Evolutionary conservation across 2,329 filamentous ascomycete genomes (phyloP).

Genomic region (Dothidotthia symphoricarpi): DNA sequence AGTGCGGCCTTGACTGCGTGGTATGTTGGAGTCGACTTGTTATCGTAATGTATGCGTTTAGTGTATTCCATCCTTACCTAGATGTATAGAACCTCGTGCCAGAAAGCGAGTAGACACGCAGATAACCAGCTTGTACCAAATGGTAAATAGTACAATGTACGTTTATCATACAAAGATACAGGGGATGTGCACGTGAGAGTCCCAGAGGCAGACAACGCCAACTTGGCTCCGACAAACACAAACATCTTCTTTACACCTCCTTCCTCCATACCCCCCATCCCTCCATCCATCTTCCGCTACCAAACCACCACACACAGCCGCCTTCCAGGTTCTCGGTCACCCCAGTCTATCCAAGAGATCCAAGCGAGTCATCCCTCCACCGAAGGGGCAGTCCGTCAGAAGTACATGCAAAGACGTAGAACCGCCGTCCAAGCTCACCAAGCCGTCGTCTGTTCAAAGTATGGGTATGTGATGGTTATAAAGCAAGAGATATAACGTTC

Average conservation of each 20-base stretch:
- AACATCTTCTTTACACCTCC: slow-evolving; percentile 11
- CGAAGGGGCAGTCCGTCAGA: slow-evolving; percentile 7
- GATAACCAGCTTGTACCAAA: neutral
- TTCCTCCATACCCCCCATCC: slow-evolving; percentile 10
- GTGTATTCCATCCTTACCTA: too few species aligned
- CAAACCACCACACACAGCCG: slow-evolving; percentile 35
- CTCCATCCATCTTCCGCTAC: slow-evolving; percentile 21
- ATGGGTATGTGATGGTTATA: slow-evolving; percentile 41
- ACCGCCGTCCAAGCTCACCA: slow-evolving; percentile 34
- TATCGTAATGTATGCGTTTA: too few species aligned
- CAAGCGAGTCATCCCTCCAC: slow-evolving; percentile 6
- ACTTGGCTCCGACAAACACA: slow-evolving; percentile 33
- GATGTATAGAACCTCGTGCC: too few species aligned
- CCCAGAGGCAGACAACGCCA: slow-evolving; percentile 17
- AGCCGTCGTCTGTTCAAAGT: slow-evolving; percentile 39
- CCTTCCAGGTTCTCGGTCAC: slow-evolving; percentile 30
- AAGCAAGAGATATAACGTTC: slow-evolving; percentile 41
- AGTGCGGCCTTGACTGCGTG: slow-evolving; percentile 6
- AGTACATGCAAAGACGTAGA: slow-evolving; percentile 17
- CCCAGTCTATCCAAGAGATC: slow-evolving; percentile 27
- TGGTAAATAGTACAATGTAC: slow-evolving; percentile 18
- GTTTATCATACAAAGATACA: slow-evolving; percentile 15
- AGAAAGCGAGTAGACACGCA: too few species aligned
- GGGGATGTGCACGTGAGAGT: slow-evolving; percentile 14
- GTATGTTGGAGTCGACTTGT: slow-evolving; percentile 6